Conservation (phyloP, 208 protist genomes). For the Porcisia hertigi region DNA sequence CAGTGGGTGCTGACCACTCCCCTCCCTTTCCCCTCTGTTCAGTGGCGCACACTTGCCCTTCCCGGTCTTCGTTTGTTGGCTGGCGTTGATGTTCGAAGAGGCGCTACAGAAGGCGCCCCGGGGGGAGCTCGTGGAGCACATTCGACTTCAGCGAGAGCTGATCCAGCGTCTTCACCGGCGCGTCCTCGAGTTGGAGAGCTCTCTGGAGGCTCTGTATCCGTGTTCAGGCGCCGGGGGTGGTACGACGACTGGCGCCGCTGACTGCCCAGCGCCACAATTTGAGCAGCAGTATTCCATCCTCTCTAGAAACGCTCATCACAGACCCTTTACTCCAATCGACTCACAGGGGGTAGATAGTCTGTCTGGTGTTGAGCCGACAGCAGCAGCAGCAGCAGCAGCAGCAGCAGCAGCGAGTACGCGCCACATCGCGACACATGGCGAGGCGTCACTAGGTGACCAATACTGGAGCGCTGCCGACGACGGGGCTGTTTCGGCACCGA, state of each 20-base stretch:
- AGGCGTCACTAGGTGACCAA: neutral
- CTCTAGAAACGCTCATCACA: neutral
- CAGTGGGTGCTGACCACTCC: neutral
- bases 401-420: neutral
- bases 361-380: neutral
- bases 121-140: conserved; percentile 62
- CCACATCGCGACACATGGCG: neutral
- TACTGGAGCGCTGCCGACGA: neutral
- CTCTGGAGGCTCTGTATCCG: conserved; percentile 15
- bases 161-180: conserved; percentile 62
- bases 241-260: neutral
- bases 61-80: neutral
- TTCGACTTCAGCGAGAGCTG: conserved; percentile 56
- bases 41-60: neutral
- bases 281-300: neutral
- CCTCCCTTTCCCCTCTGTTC: neutral
- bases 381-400: too few species aligned
- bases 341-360: neutral
- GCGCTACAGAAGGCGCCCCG: conserved; percentile 38
- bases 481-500: neutral
- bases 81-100: conserved; percentile 31
- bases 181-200: conserved; percentile 52
- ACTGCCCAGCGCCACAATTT: neutral
- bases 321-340: neutral
- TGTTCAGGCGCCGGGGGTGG: neutral